Evolutionary conservation across 106 monocot genomes (phyloP).

Genomic region (Gastrodia elata): DNA sequence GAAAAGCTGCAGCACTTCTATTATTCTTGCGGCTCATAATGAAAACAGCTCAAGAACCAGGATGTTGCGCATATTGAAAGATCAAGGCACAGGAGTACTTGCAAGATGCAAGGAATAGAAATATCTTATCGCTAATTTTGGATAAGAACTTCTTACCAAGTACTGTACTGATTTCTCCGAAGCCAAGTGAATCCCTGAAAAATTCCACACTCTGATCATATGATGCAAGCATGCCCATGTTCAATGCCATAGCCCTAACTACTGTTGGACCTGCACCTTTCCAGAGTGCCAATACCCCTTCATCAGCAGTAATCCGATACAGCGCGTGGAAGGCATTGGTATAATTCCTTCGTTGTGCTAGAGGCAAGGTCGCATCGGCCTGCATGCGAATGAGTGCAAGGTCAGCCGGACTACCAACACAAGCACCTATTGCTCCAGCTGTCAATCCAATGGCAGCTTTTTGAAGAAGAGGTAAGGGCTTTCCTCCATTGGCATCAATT

Average conservation of each 20-base stretch:
- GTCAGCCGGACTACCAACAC: constrained; percentile 75
- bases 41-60: background rate
- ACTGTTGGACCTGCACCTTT: constrained; percentile 74
- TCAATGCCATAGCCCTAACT: constrained; percentile 67
- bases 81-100: background rate
- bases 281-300: constrained; percentile 75
- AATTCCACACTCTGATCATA: constrained; percentile 82
- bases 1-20: background rate
- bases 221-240: constrained; percentile 92
- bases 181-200: constrained; percentile 66
- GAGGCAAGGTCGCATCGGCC: constrained; percentile 69
- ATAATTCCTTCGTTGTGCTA: constrained; percentile 55
- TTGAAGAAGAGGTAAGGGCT: constrained; percentile 61
- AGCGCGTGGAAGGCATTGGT: constrained; percentile 76
- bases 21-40: background rate
- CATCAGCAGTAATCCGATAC: constrained; percentile 60
- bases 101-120: background rate
- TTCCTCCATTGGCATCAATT: constrained; percentile 68
- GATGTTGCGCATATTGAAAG: background rate
- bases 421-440: constrained; percentile 76
- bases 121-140: background rate
- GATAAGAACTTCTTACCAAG: constrained; percentile 23
- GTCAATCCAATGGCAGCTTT: constrained; percentile 72
- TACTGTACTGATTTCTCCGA: constrained; percentile 65
- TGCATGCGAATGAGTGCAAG: constrained; percentile 80